Conservation (phyloP, 2,329 filamentous ascomycete species). For the Xylariaceae sp. region DNA sequence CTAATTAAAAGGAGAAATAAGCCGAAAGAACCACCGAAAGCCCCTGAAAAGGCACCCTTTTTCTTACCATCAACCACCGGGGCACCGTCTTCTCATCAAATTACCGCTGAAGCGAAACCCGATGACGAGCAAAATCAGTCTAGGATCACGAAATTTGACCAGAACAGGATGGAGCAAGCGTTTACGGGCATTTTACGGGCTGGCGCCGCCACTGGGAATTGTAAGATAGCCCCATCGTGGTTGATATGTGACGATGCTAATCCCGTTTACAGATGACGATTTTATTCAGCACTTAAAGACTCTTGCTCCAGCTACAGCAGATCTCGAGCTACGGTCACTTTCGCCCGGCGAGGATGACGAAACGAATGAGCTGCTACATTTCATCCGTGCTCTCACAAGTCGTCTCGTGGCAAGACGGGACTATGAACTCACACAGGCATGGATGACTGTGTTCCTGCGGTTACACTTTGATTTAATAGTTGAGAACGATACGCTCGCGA, state of each 20-base stretch:
- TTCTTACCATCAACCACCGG: slow-evolving; percentile 70
- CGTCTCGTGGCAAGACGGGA: slow-evolving; percentile 67
- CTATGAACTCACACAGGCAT: slow-evolving; percentile 91
- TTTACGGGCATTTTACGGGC: slow-evolving; percentile 55
- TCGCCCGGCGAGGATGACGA: slow-evolving; percentile 43
- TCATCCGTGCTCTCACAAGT: slow-evolving; percentile 74
- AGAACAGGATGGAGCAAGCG: slow-evolving; percentile 51
- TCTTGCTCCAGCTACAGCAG: slow-evolving; percentile 77
- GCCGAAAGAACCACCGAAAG: slow-evolving; percentile 85
- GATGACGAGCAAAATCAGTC: slow-evolving; percentile 41
- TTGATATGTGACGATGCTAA: slow-evolving; percentile 6
- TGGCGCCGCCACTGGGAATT: slow-evolving; percentile 55
- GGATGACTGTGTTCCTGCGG: slow-evolving; percentile 92
- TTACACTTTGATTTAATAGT: slow-evolving; percentile 63
- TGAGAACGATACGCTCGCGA: slow-evolving; percentile 51
- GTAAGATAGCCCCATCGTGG: slow-evolving; percentile 42
- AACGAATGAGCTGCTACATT: slow-evolving; percentile 69
- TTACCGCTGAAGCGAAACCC: slow-evolving; percentile 28
- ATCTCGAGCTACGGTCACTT: slow-evolving; percentile 85
- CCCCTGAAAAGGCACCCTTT: slow-evolving; percentile 91
- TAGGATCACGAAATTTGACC: slow-evolving; percentile 65
- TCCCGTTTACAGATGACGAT: slow-evolving; percentile 45
- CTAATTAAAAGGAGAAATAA: slow-evolving; percentile 91
- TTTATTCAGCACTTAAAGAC: slow-evolving; percentile 77
- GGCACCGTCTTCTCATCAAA: slow-evolving; percentile 23